Evolutionary conservation across 2,329 filamentous ascomycete species (phyloP).

Genomic region (Aureobasidium sp.): DNA sequence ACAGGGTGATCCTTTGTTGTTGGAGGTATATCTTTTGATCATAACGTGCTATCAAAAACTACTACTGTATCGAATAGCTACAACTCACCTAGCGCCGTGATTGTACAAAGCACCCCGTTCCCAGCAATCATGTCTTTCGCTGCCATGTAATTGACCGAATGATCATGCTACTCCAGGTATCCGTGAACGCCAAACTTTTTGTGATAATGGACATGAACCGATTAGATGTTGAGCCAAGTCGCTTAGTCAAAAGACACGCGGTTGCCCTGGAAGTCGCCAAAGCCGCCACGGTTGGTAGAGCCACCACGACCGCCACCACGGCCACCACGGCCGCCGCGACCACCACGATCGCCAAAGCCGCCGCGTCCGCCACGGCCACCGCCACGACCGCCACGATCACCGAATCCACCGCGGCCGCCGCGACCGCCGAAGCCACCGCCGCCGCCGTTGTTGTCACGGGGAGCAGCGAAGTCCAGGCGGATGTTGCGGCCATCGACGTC

Average conservation of each 20-base stretch:
- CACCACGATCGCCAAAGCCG: slow-evolving; percentile 47
- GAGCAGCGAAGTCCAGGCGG: slow-evolving; percentile 74
- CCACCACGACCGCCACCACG: slow-evolving; percentile 43
- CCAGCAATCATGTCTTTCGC: slow-evolving; percentile 6
- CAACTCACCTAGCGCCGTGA: slow-evolving; percentile 10
- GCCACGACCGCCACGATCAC: slow-evolving; percentile 47
- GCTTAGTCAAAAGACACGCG: slow-evolving; percentile 3
- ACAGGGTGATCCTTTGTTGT: not conserved
- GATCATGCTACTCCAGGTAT: slow-evolving; percentile 11
- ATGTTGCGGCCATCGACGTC: slow-evolving; percentile 67
- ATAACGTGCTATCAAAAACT: slow-evolving; percentile 7
- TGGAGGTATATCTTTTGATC: slow-evolving; percentile 10
- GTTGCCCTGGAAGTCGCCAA: slow-evolving; percentile 66
- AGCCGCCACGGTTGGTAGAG: slow-evolving; percentile 47
- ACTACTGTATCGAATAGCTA: slow-evolving; percentile 12
- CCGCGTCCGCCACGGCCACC: slow-evolving; percentile 44
- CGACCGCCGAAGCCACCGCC: slow-evolving; percentile 37
- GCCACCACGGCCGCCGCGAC: slow-evolving; percentile 42
- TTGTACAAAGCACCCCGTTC: slow-evolving; percentile 4
- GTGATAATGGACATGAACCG: not conserved
- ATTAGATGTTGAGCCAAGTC: not conserved
- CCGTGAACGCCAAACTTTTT: slow-evolving; percentile 15
- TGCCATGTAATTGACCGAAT: slow-evolving; percentile 1
- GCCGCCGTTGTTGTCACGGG: slow-evolving; percentile 38
- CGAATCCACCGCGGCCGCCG: slow-evolving; percentile 36